phyloP scores from a whole-genome alignment of 805 yeast species.

The Diddensiella transvaalensis region DNA sequence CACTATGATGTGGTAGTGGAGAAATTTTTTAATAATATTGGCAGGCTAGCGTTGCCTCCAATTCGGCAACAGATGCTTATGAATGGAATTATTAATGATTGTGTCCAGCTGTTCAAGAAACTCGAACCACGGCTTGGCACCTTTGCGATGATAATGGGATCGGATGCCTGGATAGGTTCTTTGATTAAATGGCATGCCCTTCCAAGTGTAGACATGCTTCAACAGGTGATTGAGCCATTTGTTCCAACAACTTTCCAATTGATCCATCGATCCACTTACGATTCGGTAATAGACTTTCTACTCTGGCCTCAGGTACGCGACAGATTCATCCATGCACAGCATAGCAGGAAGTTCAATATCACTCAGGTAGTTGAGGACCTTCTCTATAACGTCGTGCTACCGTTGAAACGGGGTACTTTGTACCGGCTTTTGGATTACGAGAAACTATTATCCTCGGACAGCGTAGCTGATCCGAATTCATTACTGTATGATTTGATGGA shows the following conservation, averaged over 20 bases:
- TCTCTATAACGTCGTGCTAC: neutral
- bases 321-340: neutral
- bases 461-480: neutral
- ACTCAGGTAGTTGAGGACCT: constrained; percentile 1
- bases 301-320: constrained; percentile 8
- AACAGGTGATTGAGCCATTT: neutral
- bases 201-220: neutral
- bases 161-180: constrained; percentile 2
- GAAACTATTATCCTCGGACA: neutral
- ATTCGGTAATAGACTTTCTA: constrained; percentile 4
- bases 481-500: neutral
- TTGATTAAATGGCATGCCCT: constrained; percentile 2
- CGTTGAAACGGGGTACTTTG: neutral
- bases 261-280: neutral
- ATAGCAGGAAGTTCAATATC: neutral
- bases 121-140: constrained; percentile 7
- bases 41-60: neutral
- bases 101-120: constrained; percentile 2
- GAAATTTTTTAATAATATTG: neutral
- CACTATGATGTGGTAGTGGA: neutral
- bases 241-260: neutral
- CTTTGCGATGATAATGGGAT: neutral
- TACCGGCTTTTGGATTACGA: neutral
- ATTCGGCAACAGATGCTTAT: neutral
- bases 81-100: neutral